Base-by-base conservation (phyloP, 2,329 filamentous ascomycete species). In the Fusarium compactum region DNA sequence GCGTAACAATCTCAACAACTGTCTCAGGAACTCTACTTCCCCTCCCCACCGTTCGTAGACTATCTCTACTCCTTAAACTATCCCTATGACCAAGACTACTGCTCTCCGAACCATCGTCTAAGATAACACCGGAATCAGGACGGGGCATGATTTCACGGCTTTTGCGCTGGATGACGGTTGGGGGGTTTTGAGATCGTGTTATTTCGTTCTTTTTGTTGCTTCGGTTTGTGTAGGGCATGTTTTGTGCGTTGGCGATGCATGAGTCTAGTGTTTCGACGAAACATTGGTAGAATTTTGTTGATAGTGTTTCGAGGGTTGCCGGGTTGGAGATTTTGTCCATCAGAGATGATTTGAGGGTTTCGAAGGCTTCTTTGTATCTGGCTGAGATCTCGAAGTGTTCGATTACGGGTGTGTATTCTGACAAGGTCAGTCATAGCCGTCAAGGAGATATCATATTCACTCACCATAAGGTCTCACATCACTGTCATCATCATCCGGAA, bases 401-500 rank as follows among this genome's bases (percentile, higher is more conserved):
- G 18, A 82, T 82, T 0, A 82, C 80, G 1, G 81, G 81, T 0
- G 77, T 80, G 50, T 78, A 82, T 27, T 81, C 80, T 82, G n/a
- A 2, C 4, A 0, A 2, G 1, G 2, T 76, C 40, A 72, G 61
- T 32, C n/a, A 24, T 29, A 10, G 8, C 5, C 5, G 4, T 1
- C 15, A 12, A 5, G 11, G 16, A 2, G 0, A 2, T 5, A 5
- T 15, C 1, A 14, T 12, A 12, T 5, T 1, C 3, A 46, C 74
- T 64, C 52, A 80, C 80, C 75, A 34, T 77, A 79, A 2, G 74
- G 50, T 18, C 76, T 74, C 1, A 82, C 72, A 6, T 75, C 62
- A 29, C 72, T 58, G 8, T 80, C 80, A 15, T 80, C 80, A 18
- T 82, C 81, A 41, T 82, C 81, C 0, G 81, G 81, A 55, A 82